A percentile compares a stretch with the other conserved stretches of the same genome.
Evolutionary conservation across 2,329 filamentous ascomycete genomes (phyloP).

Genomic region (Leptographium lundbergii): DNA sequence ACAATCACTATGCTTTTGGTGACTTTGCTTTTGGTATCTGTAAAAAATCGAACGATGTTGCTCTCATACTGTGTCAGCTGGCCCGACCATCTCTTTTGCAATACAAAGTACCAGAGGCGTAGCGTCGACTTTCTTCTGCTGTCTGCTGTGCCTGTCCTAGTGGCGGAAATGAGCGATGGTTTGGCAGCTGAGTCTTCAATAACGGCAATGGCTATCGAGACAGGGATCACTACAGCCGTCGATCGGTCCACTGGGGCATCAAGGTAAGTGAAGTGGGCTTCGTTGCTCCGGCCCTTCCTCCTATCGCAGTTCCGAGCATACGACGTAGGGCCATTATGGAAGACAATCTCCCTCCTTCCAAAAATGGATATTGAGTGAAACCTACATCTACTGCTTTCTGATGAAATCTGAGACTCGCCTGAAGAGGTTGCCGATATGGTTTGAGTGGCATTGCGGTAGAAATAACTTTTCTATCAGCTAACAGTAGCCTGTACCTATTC

Average conservation of each 20-base stretch:
- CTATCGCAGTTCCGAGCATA: background rate
- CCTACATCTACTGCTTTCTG: background rate
- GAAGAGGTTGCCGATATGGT: too few relatives aligned
- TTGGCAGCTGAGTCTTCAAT: background rate
- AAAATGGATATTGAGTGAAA: background rate
- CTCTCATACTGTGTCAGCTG: too few relatives aligned
- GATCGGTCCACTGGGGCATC: background rate
- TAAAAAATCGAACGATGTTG: too few relatives aligned
- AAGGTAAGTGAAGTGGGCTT: background rate
- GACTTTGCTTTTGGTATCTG: too few relatives aligned
- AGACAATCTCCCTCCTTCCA: background rate
- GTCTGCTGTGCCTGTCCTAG: background rate
- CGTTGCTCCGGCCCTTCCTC: background rate
- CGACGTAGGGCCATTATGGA: background rate
- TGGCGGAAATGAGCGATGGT: background rate
- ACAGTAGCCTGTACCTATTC: too few relatives aligned
- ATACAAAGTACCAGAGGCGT: background rate
- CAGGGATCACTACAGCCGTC: background rate
- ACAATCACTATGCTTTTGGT: too few relatives aligned
- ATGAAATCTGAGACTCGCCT: background rate
- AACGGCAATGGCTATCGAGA: background rate
- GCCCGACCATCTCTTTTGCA: background rate
- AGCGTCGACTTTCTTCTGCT: background rate
- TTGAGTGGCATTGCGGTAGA: too few relatives aligned
- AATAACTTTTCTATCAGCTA: too few relatives aligned